Evolutionary conservation across 2,329 filamentous ascomycete genomes (phyloP), one percentile per base, ranked within the genome.

Genomic region (Clathrospora elynae): DNA sequence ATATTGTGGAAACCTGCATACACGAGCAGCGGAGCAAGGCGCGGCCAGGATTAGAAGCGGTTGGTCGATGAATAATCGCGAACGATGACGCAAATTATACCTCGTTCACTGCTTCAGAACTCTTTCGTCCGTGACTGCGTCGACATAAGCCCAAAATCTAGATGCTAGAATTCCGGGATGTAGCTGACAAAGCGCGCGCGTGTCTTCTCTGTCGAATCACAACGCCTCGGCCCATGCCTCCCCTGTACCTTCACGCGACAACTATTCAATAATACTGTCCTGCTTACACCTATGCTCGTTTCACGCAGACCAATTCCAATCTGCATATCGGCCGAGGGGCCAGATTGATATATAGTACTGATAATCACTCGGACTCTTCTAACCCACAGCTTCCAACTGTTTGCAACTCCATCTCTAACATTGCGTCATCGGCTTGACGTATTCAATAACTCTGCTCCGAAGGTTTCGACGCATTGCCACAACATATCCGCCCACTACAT

Each of bases 351-450:
- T 42, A 53, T 28, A 42, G 35, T 20, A 18, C 10, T 24, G 16
- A 16, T 36, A 22, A 34, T 18, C n/a, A n/a, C n/a, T n/a, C n/a
- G n/a, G n/a, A n/a, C n/a, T n/a, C n/a, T 42, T 17, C 24, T 22
- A 35, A 29, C 12, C 41, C 13, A 38, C 41, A 28, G 29, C 26
- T 29, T n/a, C 35, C 22, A 18, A 13, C 19, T 40, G 28, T 26
- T 25, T 25, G 24, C 17, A 46, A 25, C 20, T 36, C 13, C 37
- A 35, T 55, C 49, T 55, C 19, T 17, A 52, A 31, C 34, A 59
- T 59, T 57, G 47, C 59, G 53, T 61, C 53, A 57, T 20, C 32
- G 29, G 37, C 43, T 50, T 59, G 56, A 64, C 59, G 55, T 66
- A 54, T 55, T 55, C 38, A 31, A 55, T 34, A 7, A 6, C 39